Base-by-base conservation (phyloP, 31 red algal genomes). In the Odonthalia washingtoniensis region DNA sequence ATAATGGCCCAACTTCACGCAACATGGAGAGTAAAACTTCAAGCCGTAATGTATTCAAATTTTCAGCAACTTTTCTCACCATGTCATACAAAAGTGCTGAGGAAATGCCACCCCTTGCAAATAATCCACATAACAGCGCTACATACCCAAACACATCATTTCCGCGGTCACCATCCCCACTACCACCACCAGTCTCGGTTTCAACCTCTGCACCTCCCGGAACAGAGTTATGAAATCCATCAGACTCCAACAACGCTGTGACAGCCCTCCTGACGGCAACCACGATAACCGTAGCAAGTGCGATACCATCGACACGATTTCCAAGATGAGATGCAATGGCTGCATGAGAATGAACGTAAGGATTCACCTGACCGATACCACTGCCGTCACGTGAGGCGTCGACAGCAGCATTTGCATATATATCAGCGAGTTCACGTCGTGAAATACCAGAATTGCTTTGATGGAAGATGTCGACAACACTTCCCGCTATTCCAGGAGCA, bases 321-420 rank as follows among this genome's bases (percentile, higher is more conserved):
- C 77, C 87, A 36, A 90, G 40, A 82, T 82, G 78, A 3, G 87
- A 81, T 45, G 67, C 78, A 61, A 90, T 82, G 34, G 78, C 87
- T 3, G 87, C 87, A 80, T 90, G 87, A 5, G 87, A 78, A 0
- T 46, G 38, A 26, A 90, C 2, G 62, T 90, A 82, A 0, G 87
- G 87, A 40, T 82, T 90, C 26, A 90, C 66, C n/a, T 82, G 66
- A 31, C 65, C 77, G 26, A 80, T 40, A 33, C 77, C 87, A n/a
- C 75, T 81, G 39, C 77, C 87, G 70, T 82, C 87, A 65, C 87
- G 53, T 5, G 76, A 70, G 24, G 85, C 63, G 35, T 81, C 87
- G 14, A 90, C 40, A 44, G 78, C 75, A 21, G 75, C 78, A 31
- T 64, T 81, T 9, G 78, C 87, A 40, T 82, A 81, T 40, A 82